These are phyloP conservation scores for Verticillium longisporum DNA, from an alignment of 2,329 filamentous ascomycete genomes.

Conservation along the genomic window DNA sequence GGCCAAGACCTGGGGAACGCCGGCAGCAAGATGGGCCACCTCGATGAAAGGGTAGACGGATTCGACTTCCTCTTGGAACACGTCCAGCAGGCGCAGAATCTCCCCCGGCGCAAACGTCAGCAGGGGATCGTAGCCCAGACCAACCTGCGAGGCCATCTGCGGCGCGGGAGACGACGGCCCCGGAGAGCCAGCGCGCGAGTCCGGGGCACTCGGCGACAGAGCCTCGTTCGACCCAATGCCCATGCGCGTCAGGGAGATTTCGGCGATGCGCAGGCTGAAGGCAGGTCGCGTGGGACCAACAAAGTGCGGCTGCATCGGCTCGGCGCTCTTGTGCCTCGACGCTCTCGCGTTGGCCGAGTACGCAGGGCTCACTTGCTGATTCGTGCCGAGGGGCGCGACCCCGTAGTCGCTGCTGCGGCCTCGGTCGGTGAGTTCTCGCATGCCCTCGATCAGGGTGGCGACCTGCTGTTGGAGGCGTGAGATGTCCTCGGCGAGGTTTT, in stretches of 20 bases:
- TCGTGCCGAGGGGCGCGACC: neutral
- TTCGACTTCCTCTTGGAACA: constrained; percentile 32
- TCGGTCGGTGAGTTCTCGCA: constrained; percentile 19
- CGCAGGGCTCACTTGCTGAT: constrained; percentile 6
- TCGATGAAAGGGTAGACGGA: constrained; percentile 27
- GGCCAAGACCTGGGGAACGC: constrained; percentile 18
- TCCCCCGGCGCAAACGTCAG: constrained; percentile 13
- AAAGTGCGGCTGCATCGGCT: constrained; percentile 25
- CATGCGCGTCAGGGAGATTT: constrained; percentile 26
- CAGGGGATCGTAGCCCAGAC: constrained; percentile 4
- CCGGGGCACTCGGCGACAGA: constrained; percentile 15
- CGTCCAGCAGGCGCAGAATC: constrained; percentile 22
- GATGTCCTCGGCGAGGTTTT: constrained; percentile 19
- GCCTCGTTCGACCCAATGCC: constrained; percentile 22
- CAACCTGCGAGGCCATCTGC: constrained; percentile 6
- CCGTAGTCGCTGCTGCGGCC: constrained; percentile 3
- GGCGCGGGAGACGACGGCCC: neutral
- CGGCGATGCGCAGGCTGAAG: constrained; percentile 26
- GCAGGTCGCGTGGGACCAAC: constrained; percentile 27
- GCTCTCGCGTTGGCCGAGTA: constrained; percentile 3
- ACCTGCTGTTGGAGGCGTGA: constrained; percentile 22
- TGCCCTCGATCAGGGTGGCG: constrained; percentile 17
- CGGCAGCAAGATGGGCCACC: constrained; percentile 17
- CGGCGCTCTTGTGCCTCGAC: constrained; percentile 6
- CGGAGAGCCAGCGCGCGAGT: constrained; percentile 13